phyloP scores from a whole-genome alignment of 768 basidiomycete genomes.

The Collybiopsis confluens region DNA sequence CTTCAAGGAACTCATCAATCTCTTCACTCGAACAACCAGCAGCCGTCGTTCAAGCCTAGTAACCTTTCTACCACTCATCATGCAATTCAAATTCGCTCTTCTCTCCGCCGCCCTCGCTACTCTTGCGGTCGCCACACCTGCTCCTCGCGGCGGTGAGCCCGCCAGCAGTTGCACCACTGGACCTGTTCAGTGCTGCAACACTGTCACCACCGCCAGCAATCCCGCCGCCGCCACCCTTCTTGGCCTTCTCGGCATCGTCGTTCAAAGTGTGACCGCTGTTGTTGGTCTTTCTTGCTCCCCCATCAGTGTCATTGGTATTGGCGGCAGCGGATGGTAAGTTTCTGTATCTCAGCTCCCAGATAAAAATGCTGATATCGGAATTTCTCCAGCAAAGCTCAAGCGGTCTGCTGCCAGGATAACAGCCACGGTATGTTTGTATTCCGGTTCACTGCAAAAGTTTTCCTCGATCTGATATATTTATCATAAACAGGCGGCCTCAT shows the following conservation, averaged over 20 bases:
- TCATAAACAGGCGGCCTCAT: neutral
- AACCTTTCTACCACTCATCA: neutral
- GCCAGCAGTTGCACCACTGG: neutral
- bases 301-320: slow-evolving; percentile 4
- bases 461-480: no score
- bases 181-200: neutral
- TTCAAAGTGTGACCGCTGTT: slow-evolving; percentile 35
- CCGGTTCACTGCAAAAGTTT: neutral
- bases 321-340: neutral
- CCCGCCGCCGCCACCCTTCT: slow-evolving; percentile 12
- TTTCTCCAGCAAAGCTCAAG: neutral
- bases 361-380: no score
- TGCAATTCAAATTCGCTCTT: neutral
- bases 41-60: slow-evolving; percentile 1
- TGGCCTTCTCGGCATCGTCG: slow-evolving; percentile 30
- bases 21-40: slow-evolving; percentile 1
- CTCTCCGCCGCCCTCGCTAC: neutral
- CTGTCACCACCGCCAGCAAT: neutral
- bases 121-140: neutral
- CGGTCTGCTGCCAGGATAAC: neutral
- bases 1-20: no score
- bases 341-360: neutral
- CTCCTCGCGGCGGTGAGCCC: neutral
- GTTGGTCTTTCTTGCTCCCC: slow-evolving; percentile 8
- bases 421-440: neutral